A percentile compares a stretch with the other conserved stretches of the same genome.
phyloP scores from a whole-genome alignment of 345 rosid genomes.

The Eucalyptus cloeziana region DNA sequence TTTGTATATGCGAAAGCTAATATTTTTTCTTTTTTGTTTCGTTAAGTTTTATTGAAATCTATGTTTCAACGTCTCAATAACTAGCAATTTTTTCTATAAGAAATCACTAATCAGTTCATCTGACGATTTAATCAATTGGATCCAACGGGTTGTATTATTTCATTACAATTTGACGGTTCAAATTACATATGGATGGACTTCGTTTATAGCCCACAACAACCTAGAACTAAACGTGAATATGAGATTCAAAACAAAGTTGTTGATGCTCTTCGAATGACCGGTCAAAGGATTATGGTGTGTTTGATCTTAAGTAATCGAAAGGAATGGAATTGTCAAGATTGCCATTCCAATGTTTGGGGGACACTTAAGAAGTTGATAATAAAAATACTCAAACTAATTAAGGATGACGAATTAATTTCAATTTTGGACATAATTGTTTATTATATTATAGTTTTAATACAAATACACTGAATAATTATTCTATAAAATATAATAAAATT shows the following conservation, averaged over 20 bases:
- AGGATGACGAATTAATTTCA: background rate
- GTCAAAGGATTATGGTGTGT: background rate
- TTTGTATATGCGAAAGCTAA: background rate
- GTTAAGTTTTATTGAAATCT: background rate
- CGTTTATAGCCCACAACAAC: background rate
- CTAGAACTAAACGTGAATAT: background rate
- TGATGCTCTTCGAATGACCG: background rate
- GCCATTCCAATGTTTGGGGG: background rate
- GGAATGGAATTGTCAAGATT: background rate
- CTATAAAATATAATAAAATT: too few species aligned
- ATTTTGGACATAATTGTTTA: background rate
- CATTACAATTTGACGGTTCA: too few species aligned
- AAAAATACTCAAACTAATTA: background rate
- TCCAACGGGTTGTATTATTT: background rate
- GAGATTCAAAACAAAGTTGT: background rate
- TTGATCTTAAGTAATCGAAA: background rate
- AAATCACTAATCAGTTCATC: background rate
- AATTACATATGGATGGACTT: background rate
- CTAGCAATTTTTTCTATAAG: background rate
- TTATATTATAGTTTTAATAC: background rate
- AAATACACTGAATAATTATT: background rate
- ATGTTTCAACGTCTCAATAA: too few species aligned
- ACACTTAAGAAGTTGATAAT: background rate
- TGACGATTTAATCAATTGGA: too few species aligned
- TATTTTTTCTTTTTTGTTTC: background rate